These are phyloP conservation scores for Penicillium maclennaniae DNA, from an alignment of 495 filamentous ascomycete genomes.

Conservation along the genomic window DNA sequence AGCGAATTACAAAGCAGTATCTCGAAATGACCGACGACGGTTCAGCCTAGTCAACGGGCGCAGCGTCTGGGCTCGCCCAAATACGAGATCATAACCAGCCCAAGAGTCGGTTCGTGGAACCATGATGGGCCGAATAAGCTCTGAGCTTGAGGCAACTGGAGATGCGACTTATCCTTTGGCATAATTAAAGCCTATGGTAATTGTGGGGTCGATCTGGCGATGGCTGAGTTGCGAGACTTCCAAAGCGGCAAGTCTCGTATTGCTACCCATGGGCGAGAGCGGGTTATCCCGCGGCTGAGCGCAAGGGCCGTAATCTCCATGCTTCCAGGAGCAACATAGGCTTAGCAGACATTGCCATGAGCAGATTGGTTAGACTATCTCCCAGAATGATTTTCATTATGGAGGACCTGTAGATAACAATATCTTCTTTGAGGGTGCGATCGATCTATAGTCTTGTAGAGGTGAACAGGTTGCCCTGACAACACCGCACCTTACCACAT, in stretches of 20 bases:
- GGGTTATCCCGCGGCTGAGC: background rate
- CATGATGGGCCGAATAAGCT: background rate
- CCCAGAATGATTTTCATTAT: background rate
- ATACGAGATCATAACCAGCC: slow-evolving; percentile 7
- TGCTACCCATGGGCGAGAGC: background rate
- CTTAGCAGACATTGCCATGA: background rate
- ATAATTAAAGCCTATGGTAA: background rate
- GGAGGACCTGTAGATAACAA: background rate
- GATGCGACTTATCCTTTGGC: background rate
- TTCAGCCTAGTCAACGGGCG: background rate
- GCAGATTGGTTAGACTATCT: background rate
- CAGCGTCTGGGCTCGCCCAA: background rate
- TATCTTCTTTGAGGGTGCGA: background rate
- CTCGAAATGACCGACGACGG: background rate
- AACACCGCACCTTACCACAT: slow-evolving; percentile 13
- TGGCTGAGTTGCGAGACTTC: background rate
- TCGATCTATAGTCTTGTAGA: background rate
- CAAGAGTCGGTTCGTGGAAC: background rate
- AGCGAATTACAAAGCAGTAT: background rate
- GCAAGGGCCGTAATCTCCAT: background rate
- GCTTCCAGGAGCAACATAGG: background rate
- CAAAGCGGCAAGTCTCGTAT: background rate
- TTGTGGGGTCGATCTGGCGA: background rate
- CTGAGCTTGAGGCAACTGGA: background rate
- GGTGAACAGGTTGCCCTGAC: slow-evolving; percentile 15